phyloP scores from a whole-genome alignment of 495 filamentous ascomycete species.

The Cercophora newfieldiana region DNA sequence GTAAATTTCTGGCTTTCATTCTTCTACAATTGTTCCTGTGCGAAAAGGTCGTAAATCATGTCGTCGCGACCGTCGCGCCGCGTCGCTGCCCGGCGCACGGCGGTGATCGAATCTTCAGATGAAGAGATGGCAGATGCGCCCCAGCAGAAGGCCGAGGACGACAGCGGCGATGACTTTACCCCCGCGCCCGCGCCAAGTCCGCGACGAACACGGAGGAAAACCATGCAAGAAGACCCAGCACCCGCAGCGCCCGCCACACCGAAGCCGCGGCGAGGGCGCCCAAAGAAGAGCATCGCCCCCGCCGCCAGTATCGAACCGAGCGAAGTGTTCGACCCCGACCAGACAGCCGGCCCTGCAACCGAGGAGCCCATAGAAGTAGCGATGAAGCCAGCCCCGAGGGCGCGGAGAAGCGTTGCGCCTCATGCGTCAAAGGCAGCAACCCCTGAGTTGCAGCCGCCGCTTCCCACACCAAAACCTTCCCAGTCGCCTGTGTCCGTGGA shows the following conservation, averaged over 20 bases:
- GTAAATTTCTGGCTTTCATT: not conserved
- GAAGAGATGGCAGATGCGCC: slow-evolving; percentile 64
- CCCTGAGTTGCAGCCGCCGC: slow-evolving; percentile 53
- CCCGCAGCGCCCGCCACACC: slow-evolving; percentile 13
- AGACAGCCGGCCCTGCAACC: slow-evolving; percentile 47
- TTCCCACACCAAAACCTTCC: slow-evolving; percentile 47
- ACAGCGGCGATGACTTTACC: slow-evolving; percentile 78
- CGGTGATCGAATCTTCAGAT: slow-evolving; percentile 73
- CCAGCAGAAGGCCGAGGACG: slow-evolving; percentile 54
- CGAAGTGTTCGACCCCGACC: slow-evolving; percentile 59
- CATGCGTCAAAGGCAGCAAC: slow-evolving; percentile 45
- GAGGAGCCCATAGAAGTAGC: slow-evolving; percentile 46
- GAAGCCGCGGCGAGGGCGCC: slow-evolving; percentile 32
- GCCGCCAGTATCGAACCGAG: slow-evolving; percentile 54
- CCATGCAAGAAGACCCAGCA: slow-evolving; percentile 38
- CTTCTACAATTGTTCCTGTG: not conserved
- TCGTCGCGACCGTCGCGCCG: slow-evolving; percentile 75
- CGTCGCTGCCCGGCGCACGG: slow-evolving; percentile 65
- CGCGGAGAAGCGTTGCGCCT: slow-evolving; percentile 68
- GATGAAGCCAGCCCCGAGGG: slow-evolving; percentile 62
- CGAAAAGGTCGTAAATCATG: slow-evolving; percentile 39
- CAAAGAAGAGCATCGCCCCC: slow-evolving; percentile 37
- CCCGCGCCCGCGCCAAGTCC: slow-evolving; percentile 59
- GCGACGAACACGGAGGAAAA: slow-evolving; percentile 54
- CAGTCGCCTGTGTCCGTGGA: slow-evolving; percentile 44